Evolutionary conservation across 2,329 filamentous ascomycete genomes (phyloP).

Genomic region (Pseudogymnoascus destructans): DNA sequence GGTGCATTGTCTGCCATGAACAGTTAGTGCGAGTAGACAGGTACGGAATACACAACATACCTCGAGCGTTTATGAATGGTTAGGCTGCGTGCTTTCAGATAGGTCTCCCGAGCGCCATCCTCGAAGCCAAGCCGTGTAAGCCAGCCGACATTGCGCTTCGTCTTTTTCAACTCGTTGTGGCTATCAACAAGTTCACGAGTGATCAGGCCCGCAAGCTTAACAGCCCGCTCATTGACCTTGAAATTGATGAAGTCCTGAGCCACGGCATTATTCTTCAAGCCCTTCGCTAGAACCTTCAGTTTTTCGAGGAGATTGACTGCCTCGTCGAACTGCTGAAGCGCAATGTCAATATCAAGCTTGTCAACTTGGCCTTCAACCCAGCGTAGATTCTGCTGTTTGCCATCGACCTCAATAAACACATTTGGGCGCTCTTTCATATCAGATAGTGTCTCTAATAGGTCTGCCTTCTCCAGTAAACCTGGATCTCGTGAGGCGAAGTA

Average conservation of each 20-base stretch:
- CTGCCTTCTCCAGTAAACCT: constrained; percentile 63
- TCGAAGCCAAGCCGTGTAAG: constrained; percentile 79
- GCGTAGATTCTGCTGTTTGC: constrained; percentile 87
- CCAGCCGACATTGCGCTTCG: constrained; percentile 72
- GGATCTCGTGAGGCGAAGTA: constrained; percentile 73
- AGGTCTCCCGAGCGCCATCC: constrained; percentile 75
- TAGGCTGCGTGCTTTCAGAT: constrained; percentile 64
- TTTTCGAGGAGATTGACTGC: constrained; percentile 77
- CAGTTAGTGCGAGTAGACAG: constrained; percentile 19
- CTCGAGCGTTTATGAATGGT: constrained; percentile 72
- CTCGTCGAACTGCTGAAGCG: constrained; percentile 74
- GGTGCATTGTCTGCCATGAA: constrained; percentile 63
- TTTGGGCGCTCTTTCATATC: constrained; percentile 57
- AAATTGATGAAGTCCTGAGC: constrained; percentile 86
- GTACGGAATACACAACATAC: constrained; percentile 34
- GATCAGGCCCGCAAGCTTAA: constrained; percentile 62
- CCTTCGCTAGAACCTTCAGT: constrained; percentile 63
- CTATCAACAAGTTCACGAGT: constrained; percentile 65
- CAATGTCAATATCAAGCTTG: constrained; percentile 90
- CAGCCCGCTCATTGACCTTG: constrained; percentile 77
- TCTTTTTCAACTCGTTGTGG: constrained; percentile 63
- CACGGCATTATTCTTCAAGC: constrained; percentile 71
- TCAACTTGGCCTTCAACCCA: constrained; percentile 96
- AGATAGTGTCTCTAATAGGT: constrained; percentile 65
- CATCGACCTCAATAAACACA: constrained; percentile 88